Evolutionary conservation across 345 rosid genomes (phyloP).

Genomic region (Xanthoceras sorbifolium): DNA sequence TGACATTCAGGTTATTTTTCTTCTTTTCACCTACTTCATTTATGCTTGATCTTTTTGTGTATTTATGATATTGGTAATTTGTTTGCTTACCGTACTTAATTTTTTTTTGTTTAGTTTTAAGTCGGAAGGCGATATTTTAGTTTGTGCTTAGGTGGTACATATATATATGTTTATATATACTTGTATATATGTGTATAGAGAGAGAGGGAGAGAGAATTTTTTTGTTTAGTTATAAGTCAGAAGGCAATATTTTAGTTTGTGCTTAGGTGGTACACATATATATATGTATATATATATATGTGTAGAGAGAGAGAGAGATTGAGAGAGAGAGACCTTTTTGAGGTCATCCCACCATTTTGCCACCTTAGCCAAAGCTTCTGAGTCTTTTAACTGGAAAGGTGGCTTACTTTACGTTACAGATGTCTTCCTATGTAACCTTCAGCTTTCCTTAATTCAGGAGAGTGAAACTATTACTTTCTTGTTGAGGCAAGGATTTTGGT

Average conservation of each 20-base stretch:
- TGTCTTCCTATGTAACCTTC: background rate
- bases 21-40: background rate
- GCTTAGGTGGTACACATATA: background rate
- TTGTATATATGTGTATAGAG: too few species aligned
- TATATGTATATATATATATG: background rate
- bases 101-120: background rate
- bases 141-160: background rate
- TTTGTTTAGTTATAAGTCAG: background rate
- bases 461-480: background rate
- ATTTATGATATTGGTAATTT: background rate
- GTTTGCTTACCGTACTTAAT: background rate
- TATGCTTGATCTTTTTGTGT: background rate
- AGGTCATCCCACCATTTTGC: too few species aligned
- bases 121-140: background rate
- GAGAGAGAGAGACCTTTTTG: background rate
- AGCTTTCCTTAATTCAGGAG: too few species aligned
- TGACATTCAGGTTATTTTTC: constrained; percentile 66
- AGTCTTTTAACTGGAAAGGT: background rate
- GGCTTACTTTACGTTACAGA: background rate
- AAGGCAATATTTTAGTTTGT: background rate
- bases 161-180: background rate
- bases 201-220: too few species aligned
- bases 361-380: background rate
- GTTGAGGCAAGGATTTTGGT: background rate
- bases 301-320: too few species aligned